These are phyloP conservation scores for Canavalia gladiata DNA, from an alignment of 306 rosid genomes.

Conservation along the genomic window DNA sequence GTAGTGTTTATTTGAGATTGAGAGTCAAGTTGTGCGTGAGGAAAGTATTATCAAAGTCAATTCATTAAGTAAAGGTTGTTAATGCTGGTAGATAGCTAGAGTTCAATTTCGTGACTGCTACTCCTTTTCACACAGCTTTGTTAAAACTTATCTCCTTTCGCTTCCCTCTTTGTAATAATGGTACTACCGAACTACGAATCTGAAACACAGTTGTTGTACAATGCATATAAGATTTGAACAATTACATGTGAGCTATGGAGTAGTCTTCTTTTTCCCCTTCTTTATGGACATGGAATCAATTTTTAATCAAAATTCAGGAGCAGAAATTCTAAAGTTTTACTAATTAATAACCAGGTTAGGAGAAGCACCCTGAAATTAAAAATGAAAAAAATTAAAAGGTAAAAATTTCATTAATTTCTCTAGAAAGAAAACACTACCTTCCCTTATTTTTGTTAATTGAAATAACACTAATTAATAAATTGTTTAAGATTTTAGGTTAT, in stretches of 20 bases:
- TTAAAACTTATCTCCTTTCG: background rate
- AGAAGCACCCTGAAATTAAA: background rate
- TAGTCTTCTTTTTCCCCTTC: background rate
- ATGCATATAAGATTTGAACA: background rate
- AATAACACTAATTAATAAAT: background rate
- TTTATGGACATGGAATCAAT: background rate
- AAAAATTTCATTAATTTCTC: background rate
- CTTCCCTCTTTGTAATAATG: background rate
- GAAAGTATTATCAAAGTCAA: background rate
- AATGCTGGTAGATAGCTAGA: background rate
- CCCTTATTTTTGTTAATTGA: background rate
- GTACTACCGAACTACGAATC: no score
- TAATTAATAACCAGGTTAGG: background rate
- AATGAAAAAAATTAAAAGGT: background rate
- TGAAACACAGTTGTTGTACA: no score
- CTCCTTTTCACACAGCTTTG: background rate
- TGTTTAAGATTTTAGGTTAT: background rate
- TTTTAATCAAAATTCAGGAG: background rate
- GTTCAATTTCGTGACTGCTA: constrained; percentile 10
- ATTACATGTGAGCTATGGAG: background rate
- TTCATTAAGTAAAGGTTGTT: background rate
- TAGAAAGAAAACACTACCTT: background rate
- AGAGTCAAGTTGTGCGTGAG: background rate
- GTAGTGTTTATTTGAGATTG: background rate
- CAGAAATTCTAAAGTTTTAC: background rate